Base-by-base conservation (phyloP, 306 rosid genomes). In the Dalbergia cultrata region DNA sequence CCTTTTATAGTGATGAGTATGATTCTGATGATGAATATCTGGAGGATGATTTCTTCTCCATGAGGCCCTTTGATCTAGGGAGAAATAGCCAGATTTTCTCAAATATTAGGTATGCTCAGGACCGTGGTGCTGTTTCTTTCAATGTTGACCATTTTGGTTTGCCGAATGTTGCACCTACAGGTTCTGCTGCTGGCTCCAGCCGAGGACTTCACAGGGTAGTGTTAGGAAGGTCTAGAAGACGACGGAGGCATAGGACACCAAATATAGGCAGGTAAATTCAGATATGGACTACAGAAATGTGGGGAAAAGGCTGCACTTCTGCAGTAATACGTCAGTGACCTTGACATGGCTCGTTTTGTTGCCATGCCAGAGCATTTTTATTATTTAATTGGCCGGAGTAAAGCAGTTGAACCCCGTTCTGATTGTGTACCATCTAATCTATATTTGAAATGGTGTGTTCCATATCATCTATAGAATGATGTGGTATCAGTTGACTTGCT, bases 21-120 rank as follows among this genome's bases (percentile, higher is more conserved):
- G 97, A 91, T 37, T 72, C 89, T 72, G 96, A 93, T 9, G 96
- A 56, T 17, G 90, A 89, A 59, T 86, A 74, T 86, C 43, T 69
- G 21, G 98, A 86, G 10, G 92, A 84, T 76, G 86, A 70, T 72
- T 83, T 89, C 75, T 88, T 91, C 54, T 80, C 89, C 1, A 37
- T 85, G 45, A 85, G 86, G 33, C 37, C 97, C 17, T 54, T 92
- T 77, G 89, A 80, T 81, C 81, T 89, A 13, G 92, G 93, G 69
- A 80, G 84, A 59, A 77, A 54, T 85, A 76, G 76, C 68, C 84
- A 77, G 63, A 58, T 90, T 76, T 83, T 85, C 81, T 81, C 97
- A 31, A 85, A 75, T 64, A 73, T 80, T 72, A 83, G 90, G 44
- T 88, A 74, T 85, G 86, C 63, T 52, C 75, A 81, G 82, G 86